phyloP scores from a whole-genome alignment of 495 filamentous ascomycete species.

The Neurospora sp. region DNA sequence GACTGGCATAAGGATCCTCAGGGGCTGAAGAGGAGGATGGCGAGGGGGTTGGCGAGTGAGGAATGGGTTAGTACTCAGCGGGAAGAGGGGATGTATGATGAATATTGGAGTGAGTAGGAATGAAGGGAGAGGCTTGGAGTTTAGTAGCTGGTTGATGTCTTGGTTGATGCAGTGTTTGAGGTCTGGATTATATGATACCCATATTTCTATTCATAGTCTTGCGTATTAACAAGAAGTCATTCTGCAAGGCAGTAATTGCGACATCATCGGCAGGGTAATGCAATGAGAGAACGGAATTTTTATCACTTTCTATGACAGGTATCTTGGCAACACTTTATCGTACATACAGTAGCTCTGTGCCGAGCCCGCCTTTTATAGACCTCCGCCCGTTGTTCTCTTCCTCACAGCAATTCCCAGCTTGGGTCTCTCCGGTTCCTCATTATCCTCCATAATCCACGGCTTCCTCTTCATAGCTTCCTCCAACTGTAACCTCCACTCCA shows the following conservation, averaged over 20 bases:
- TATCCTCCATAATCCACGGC: conserved; percentile 4
- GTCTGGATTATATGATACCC: background rate
- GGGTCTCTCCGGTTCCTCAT: background rate
- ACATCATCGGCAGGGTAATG: background rate
- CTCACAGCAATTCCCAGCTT: background rate
- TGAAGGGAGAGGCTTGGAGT: background rate
- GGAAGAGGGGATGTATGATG: conserved; percentile 45
- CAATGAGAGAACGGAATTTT: background rate
- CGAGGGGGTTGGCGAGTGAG: conserved; percentile 52
- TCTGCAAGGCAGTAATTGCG: background rate
- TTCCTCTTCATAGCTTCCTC: conserved; percentile 32
- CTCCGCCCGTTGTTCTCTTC: background rate
- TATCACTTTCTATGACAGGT: background rate
- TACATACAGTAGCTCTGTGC: background rate
- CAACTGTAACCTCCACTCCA: conserved; percentile 71
- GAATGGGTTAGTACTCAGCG: conserved; percentile 67
- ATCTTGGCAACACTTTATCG: background rate
- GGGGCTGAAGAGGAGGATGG: conserved; percentile 53
- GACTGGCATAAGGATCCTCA: conserved; percentile 75
- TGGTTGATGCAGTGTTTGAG: background rate
- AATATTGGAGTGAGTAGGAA: conserved; percentile 20
- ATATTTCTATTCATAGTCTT: background rate
- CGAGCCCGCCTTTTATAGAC: background rate
- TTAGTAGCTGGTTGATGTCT: background rate
- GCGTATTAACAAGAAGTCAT: background rate